Conservation (phyloP, 2,329 filamentous ascomycete species). For the Fusarium cicatricum region DNA sequence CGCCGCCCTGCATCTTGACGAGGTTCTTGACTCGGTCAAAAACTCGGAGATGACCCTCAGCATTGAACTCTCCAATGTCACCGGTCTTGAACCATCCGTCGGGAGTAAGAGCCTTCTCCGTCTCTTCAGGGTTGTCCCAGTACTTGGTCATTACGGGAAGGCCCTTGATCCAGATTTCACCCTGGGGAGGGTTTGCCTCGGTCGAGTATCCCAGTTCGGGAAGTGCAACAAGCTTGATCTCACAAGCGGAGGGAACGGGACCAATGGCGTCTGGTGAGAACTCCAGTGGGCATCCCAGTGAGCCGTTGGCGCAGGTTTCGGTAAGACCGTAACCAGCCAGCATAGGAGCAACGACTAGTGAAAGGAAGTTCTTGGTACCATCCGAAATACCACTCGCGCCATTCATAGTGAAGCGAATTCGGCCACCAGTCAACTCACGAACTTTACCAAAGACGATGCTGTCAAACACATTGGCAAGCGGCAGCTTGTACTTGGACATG, state of each 20-base stretch:
- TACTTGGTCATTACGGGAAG: slow-evolving; percentile 78
- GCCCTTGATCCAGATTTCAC: slow-evolving; percentile 91
- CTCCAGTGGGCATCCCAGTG: slow-evolving; percentile 83
- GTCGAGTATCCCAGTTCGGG: slow-evolving; percentile 86
- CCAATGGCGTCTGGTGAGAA: slow-evolving; percentile 83
- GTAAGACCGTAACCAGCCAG: slow-evolving; percentile 93
- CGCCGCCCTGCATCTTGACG: slow-evolving; percentile 92
- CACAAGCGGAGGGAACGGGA: slow-evolving; percentile 77
- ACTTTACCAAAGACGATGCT: slow-evolving; percentile 90
- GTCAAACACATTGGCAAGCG: slow-evolving; percentile 77
- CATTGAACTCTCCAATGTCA: slow-evolving; percentile 90
- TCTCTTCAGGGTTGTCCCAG: slow-evolving; percentile 87
- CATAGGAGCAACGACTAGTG: slow-evolving; percentile 93
- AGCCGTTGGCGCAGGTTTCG: slow-evolving; percentile 86
- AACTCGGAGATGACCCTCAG: slow-evolving; percentile 80
- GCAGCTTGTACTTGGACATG: slow-evolving; percentile 66
- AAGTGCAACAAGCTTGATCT: slow-evolving; percentile 92
- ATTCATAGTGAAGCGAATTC: slow-evolving; percentile 89
- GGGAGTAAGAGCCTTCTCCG: slow-evolving; percentile 75
- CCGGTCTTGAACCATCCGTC: slow-evolving; percentile 98
- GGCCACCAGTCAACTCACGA: slow-evolving; percentile 87
- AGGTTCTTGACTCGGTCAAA: slow-evolving; percentile 99
- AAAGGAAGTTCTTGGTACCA: slow-evolving; percentile 90
- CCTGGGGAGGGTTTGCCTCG: slow-evolving; percentile 80
- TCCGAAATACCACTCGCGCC: slow-evolving; percentile 90